Base-by-base conservation (phyloP, 164 flowering plant species). In the Warburgia ugandensis region DNA sequence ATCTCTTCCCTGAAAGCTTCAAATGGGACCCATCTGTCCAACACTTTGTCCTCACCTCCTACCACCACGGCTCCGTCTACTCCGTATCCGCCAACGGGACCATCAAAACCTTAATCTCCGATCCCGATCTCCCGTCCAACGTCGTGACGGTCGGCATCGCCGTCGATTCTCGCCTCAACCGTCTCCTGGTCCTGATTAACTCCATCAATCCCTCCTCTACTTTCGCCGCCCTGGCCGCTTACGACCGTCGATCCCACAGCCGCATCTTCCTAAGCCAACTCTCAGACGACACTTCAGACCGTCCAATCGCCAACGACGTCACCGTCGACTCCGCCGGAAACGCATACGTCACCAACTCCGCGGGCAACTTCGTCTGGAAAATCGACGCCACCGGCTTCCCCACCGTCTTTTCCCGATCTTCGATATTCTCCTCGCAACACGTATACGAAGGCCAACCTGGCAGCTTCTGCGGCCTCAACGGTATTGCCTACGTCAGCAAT, bases 341-440 rank as follows among this genome's bases (percentile, higher is more conserved):
- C 77, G 94, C 91, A 12, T 90, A 67, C 61, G 79, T 86, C 52
- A 86, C 97, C 28, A 76, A 76, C 60, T 67, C 92, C 4, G 75
- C 55, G 27, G 65, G 64, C 0, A 76, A 85, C 62, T 66, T 76
- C 65, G 76, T 85, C 61, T 85, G 80, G 85, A 85, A 81, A 50
- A 78, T 85, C 50, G 66, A 55, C 62, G 48, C 16, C 2, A 50
- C 61, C 1, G 91, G 96, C 4, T 64, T 54, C 7, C 52, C 76
- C 2, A 66, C 81, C 26, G 49, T 88, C 47, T 68, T 85, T 40
- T 85, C 94, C 2, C 62, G 50, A 61, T 77, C 97, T 1, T 48
- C 65, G 20, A 30, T 36, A 7, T 83, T 83, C 62, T 61, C 68
- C 2, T 19, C 60, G 4, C 29, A 58, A 16, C 70, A 14, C 5